Percentiles rank a stretch among this genome's conserved stretches.
phyloP scores from a whole-genome alignment of 2,329 filamentous ascomycete species.

The Xylaria sp. region DNA sequence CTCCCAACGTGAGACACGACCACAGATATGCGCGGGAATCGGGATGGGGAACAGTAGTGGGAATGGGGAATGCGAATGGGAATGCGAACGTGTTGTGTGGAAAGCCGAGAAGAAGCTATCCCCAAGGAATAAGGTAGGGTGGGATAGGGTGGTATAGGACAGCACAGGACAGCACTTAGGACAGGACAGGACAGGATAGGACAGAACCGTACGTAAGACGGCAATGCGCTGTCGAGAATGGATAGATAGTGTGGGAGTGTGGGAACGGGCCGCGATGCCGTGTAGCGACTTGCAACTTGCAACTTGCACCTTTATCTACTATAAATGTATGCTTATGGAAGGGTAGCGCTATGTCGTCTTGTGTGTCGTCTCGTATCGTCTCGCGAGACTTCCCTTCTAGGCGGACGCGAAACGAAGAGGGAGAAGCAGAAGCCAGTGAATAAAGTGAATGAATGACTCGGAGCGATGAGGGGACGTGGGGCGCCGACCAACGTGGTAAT shows the following conservation, averaged over 20 bases:
- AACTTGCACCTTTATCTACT: not conserved
- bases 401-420: constrained; percentile 10
- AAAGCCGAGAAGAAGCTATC: constrained; percentile 14
- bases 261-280: constrained; percentile 15
- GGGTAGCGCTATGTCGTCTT: not conserved
- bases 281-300: not conserved
- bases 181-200: not conserved
- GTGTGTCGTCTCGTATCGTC: not conserved
- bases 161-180: not conserved
- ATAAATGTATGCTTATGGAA: not conserved
- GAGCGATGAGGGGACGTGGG: constrained; percentile 37
- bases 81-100: not conserved
- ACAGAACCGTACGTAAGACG: not conserved
- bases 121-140: not conserved
- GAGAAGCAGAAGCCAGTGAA: not conserved
- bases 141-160: too few species aligned
- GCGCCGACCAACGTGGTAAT: constrained; percentile 23
- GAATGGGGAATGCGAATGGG: not conserved
- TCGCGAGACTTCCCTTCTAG: constrained; percentile 16
- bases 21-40: constrained; percentile 18
- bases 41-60: not conserved
- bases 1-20: constrained; percentile 36
- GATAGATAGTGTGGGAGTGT: too few species aligned
- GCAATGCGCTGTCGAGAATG: constrained; percentile 11
- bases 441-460: constrained; percentile 18